Base-by-base conservation (phyloP, 345 rosid genomes). In the Eucalyptus polybractea region DNA sequence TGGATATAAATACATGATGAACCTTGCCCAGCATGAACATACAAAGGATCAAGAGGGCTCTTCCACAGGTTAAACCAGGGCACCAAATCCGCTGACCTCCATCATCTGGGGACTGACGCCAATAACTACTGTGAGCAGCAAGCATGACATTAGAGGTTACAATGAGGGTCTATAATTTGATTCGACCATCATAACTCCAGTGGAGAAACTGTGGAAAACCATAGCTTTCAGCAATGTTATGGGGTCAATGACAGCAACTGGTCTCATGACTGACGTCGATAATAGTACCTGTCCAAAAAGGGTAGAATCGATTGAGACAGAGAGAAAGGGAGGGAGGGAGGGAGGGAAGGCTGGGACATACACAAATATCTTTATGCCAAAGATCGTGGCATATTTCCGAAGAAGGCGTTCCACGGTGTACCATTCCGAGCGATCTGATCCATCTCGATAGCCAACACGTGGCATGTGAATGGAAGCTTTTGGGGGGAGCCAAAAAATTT, bases 401-500 rank as follows among this genome's bases (percentile, higher is more conserved):
- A 95, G 96, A 87, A 97, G 97, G 37, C 98, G 98, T 90, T 97
- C 98, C 88, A 96, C 94, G 1, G 95, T 91, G 88, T 97, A 97
- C 99, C 99, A 97, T 90, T 94, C 97, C 15, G 98, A 94, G 40
- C 95, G 94, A 89, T 94, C 96, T 88, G 97, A 94, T 91, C 94
- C 95, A 88, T 95, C 98, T 91, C 89, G 95, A 90, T 96, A 96
- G 47, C 98, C 96, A 54, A 97, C 95, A 22, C 97, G 96, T 11
- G 99, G 99, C 99, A 97, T 95, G 94, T 97, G 97, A 33, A 97
- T 93, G 10, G 99, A 96, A 89, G 96, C 99, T 97, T 87, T 8
- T 29, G 47, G 88, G 45, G 7, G 27, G 22, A 22, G 40, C 65
- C 6, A 40, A 37, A 86, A 21, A 56, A 53, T 19, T 24, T 31